Percentiles rank a stretch among this genome's conserved stretches.
Conservation (phyloP, 106 monocot species). For the Dioscorea alata region DNA sequence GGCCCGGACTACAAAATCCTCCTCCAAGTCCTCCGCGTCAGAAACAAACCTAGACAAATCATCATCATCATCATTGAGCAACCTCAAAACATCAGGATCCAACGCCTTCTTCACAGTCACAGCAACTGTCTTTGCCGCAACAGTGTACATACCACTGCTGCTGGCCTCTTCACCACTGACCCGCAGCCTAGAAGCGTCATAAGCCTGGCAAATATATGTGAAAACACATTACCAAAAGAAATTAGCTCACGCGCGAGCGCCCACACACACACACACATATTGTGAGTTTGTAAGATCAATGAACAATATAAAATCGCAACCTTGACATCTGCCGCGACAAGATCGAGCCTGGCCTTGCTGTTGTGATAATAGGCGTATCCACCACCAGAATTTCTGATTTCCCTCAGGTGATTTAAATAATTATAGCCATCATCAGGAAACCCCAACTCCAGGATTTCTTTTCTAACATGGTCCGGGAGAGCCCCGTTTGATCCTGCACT, state of each 20-base stretch:
- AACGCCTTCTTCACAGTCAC: constrained; percentile 58
- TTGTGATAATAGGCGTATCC: constrained; percentile 56
- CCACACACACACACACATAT: too few species aligned
- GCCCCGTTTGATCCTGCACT: background rate
- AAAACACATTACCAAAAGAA: too few species aligned
- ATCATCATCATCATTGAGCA: constrained; percentile 54
- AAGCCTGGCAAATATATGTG: constrained; percentile 32
- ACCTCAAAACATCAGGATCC: constrained; percentile 65
- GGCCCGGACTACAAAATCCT: constrained; percentile 83
- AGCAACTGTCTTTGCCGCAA: constrained; percentile 44
- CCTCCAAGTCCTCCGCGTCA: constrained; percentile 89
- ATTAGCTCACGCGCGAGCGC: too few species aligned
- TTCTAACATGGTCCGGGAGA: constrained; percentile 61
- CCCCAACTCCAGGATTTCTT: constrained; percentile 81
- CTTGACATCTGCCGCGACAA: constrained; percentile 66
- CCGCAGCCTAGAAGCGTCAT: constrained; percentile 60
- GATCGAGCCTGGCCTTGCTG: constrained; percentile 57
- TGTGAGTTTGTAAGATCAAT: too few species aligned
- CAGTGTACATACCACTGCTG: constrained; percentile 22
- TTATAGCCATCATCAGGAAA: constrained; percentile 94
- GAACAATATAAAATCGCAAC: constrained; percentile 6
- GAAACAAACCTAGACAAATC: constrained; percentile 75
- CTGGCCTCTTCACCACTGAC: constrained; percentile 22
- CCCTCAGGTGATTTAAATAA: constrained; percentile 77
- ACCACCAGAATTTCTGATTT: constrained; percentile 61